These are phyloP conservation scores for Penicillium sp. DNA, from an alignment of 2,329 filamentous ascomycete genomes.

Conservation along the genomic window DNA sequence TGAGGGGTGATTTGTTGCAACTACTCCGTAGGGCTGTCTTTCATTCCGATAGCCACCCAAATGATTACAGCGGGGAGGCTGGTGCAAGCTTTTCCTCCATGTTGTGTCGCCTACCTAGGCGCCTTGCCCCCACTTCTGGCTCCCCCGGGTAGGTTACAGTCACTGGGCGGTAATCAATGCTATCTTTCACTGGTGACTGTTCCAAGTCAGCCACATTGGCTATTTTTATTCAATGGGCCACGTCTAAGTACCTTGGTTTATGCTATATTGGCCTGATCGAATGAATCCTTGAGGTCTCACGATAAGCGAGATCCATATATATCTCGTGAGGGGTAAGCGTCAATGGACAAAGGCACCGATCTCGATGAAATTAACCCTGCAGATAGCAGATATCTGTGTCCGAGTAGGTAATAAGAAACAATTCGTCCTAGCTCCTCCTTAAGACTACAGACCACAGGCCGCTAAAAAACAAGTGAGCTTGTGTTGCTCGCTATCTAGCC, in stretches of 20 bases:
- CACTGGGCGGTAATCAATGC: constrained; percentile 10
- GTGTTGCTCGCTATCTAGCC: background rate
- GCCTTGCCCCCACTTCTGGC: background rate
- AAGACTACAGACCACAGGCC: background rate
- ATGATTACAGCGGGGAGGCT: constrained; percentile 3
- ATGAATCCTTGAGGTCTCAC: background rate
- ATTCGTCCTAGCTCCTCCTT: background rate
- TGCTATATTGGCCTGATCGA: background rate
- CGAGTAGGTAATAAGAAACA: background rate
- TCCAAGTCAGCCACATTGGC: constrained; percentile 1
- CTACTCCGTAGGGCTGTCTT: background rate
- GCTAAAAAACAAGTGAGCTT: too few species aligned
- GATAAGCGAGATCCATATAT: background rate
- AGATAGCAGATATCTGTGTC: background rate
- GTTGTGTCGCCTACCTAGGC: background rate
- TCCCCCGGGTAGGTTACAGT: constrained; percentile 3
- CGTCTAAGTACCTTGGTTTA: background rate
- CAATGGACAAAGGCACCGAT: background rate
- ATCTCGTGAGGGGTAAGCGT: background rate
- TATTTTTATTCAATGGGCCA: background rate
- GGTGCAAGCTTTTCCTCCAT: background rate
- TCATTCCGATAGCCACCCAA: background rate
- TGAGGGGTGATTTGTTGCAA: constrained; percentile 1
- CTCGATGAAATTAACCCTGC: background rate
- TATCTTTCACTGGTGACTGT: constrained; percentile 5